Evolutionary conservation across 208 protist genomes (phyloP).

Genomic region (Balamuthia mandrillaris): DNA sequence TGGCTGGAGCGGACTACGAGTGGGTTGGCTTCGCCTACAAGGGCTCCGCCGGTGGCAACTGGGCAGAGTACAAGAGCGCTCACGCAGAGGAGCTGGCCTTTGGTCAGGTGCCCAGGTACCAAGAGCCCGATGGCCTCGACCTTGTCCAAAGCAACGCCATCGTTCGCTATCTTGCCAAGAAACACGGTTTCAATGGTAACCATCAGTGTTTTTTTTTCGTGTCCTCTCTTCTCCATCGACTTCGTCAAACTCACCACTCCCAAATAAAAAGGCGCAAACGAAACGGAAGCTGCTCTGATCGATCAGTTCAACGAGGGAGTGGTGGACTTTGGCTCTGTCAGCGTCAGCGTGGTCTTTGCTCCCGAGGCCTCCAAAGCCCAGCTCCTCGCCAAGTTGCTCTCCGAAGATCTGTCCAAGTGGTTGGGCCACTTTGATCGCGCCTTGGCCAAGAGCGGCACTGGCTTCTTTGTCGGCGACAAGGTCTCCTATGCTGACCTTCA

Average conservation of each 20-base stretch:
- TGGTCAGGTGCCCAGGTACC: neutral
- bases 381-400: no score
- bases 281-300: neutral
- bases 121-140: neutral
- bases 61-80: neutral
- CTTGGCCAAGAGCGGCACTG: slow-evolving; percentile 21
- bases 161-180: neutral
- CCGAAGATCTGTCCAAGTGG: neutral
- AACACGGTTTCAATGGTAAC: slow-evolving; percentile 20
- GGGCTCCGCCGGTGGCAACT: neutral
- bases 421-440: neutral
- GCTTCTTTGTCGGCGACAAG: slow-evolving; percentile 16
- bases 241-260: no score
- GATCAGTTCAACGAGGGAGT: neutral
- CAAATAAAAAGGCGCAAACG: slow-evolving; percentile 5
- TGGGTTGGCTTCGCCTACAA: neutral
- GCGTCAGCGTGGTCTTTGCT: no score
- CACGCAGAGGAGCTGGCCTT: neutral
- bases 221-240: no score
- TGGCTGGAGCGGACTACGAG: neutral
- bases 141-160: neutral
- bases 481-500: neutral
- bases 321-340: neutral
- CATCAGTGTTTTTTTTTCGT: no score
- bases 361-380: no score